A percentile compares a stretch with the other conserved stretches of the same genome.
Conservation (phyloP, 1,284 basidiomycete species). For the Irpex sp. region DNA sequence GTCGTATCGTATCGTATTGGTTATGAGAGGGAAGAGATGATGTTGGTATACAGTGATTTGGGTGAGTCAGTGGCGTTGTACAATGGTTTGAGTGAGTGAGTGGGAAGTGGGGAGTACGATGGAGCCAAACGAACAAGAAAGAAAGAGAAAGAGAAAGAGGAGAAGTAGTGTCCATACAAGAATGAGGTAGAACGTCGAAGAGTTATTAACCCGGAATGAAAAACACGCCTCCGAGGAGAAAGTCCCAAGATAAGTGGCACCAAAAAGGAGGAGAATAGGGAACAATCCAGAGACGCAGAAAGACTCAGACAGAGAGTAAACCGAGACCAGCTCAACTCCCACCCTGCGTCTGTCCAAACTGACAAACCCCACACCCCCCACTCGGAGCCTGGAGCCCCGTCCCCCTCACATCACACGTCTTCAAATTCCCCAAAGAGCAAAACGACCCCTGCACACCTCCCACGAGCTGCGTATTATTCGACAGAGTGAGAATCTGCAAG, state of each 20-base stretch:
- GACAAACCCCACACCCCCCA: slow-evolving; percentile 25
- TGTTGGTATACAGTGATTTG: no score
- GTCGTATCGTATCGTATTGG: no score
- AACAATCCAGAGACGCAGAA: no score
- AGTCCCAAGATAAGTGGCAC: no score
- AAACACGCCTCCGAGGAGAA: no score
- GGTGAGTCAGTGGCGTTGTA: no score
- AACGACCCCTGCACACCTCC: slow-evolving; percentile 25
- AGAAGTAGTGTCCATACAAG: background rate
- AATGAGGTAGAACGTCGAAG: background rate
- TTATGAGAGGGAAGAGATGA: no score
- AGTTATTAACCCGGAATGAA: background rate
- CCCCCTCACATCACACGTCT: slow-evolving; percentile 29
- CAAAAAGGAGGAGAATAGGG: no score
- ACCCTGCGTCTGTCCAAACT: background rate
- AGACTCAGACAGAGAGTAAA: no score
- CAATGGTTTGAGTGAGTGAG: no score
- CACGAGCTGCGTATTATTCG: slow-evolving; percentile 26
- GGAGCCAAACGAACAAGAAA: background rate
- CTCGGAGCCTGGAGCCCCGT: slow-evolving; percentile 23
- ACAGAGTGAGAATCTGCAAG: slow-evolving; percentile 25
- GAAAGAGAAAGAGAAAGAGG: background rate
- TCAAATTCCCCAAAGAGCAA: slow-evolving; percentile 24
- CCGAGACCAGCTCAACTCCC: background rate
- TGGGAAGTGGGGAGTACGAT: background rate